A percentile compares a stretch with the other conserved stretches of the same genome.
Conservation (phyloP, 2,329 filamentous ascomycete genomes). For the Pezicula carpinea region DNA sequence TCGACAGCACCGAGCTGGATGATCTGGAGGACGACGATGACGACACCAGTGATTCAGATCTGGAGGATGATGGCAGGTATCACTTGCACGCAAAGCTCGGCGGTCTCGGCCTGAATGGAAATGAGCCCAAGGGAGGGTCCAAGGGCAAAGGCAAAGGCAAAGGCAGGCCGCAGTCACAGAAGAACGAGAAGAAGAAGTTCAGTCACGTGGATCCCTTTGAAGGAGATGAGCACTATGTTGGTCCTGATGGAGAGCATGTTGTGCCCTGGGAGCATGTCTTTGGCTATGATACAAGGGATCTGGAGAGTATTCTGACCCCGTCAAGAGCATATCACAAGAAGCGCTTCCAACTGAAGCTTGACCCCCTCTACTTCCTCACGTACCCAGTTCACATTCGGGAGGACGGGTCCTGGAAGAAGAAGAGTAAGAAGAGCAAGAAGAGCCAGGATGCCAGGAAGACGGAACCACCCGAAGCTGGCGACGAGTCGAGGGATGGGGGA, state of each 20-base stretch:
- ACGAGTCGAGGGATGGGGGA: slow-evolving; percentile 6
- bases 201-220: slow-evolving; percentile 20
- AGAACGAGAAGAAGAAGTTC: slow-evolving; percentile 10
- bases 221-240: slow-evolving; percentile 41
- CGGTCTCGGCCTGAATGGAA: slow-evolving; percentile 17
- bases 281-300: slow-evolving; percentile 68
- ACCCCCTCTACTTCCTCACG: slow-evolving; percentile 75
- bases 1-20: slow-evolving; percentile 22
- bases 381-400: slow-evolving; percentile 79
- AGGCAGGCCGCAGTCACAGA: too few species aligned
- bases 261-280: slow-evolving; percentile 70
- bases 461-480: slow-evolving; percentile 23
- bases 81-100: slow-evolving; percentile 30
- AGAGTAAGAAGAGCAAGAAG: slow-evolving; percentile 36
- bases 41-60: slow-evolving; percentile 34
- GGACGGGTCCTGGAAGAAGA: slow-evolving; percentile 72
- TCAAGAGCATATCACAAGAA: slow-evolving; percentile 73
- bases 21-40: slow-evolving; percentile 24
- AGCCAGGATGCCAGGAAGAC: slow-evolving; percentile 31
- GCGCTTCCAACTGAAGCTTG: slow-evolving; percentile 76
- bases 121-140: neutral
- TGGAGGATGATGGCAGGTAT: slow-evolving; percentile 43
- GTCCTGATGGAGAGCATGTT: slow-evolving; percentile 50
- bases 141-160: neutral
- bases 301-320: slow-evolving; percentile 77